These are phyloP conservation scores for Phytophthora quininea DNA, from an alignment of 352 stramenopile genomes.

Conservation along the genomic window DNA sequence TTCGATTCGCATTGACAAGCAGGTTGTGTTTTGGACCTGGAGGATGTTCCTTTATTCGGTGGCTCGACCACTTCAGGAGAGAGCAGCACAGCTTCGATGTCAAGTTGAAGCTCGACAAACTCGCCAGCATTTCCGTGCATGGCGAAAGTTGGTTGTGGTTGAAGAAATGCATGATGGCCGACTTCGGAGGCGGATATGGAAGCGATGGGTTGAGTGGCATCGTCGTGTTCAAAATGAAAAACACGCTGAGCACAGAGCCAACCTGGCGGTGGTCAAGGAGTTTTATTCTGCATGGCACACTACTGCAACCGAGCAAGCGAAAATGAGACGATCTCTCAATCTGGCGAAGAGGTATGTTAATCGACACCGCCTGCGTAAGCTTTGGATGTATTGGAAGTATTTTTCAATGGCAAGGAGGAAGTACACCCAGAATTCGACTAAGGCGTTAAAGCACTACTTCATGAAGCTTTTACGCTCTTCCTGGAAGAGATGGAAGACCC, in stretches of 20 bases:
- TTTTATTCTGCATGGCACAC: conserved; percentile 54
- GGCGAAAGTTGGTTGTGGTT: conserved; percentile 35
- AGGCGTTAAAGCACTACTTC: conserved; percentile 82
- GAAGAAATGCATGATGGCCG: conserved; percentile 21
- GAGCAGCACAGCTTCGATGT: conserved; percentile 12
- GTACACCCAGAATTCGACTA: conserved; percentile 71
- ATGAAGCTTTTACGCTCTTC: conserved; percentile 61
- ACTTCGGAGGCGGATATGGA: conserved; percentile 42
- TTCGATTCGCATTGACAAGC: conserved; percentile 16
- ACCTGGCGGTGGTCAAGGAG: conserved; percentile 25
- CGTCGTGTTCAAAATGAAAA: conserved; percentile 24
- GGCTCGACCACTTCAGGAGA: conserved; percentile 35
- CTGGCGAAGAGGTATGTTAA: conserved; percentile 69
- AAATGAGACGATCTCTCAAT: conserved; percentile 48
- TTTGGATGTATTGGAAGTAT: conserved; percentile 84
- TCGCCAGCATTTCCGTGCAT: conserved; percentile 30
- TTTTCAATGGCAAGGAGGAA: conserved; percentile 72
- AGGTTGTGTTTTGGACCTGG: conserved; percentile 54
- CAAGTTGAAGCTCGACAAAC: conserved; percentile 5
- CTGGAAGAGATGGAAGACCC: conserved; percentile 57
- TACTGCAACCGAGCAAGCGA: conserved; percentile 39
- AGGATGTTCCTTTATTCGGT: conserved; percentile 51
- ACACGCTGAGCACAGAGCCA: conserved; percentile 23
- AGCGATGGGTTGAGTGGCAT: conserved; percentile 35
- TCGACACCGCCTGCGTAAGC: conserved; percentile 60